A percentile compares a stretch with the other conserved stretches of the same genome.
Conservation (phyloP, 768 basidiomycete genomes). For the Hypholoma fasciculare region DNA sequence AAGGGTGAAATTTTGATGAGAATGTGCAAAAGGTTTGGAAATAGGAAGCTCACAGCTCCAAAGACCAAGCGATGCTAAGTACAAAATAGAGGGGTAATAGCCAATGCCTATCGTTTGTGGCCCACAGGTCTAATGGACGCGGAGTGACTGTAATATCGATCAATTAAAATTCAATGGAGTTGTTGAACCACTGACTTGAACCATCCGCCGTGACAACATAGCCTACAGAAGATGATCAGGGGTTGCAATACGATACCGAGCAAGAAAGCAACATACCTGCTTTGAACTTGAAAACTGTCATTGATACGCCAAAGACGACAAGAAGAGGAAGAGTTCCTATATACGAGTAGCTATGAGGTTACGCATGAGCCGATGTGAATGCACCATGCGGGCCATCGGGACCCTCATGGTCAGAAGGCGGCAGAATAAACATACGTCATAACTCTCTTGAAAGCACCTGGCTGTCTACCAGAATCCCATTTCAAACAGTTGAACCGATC, state of each 20-base stretch:
- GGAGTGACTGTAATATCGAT: conserved; percentile 48
- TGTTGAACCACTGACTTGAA: conserved; percentile 25
- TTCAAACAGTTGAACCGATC: conserved; percentile 74
- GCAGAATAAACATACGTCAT: conserved; percentile 66
- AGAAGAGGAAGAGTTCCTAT: conserved; percentile 68
- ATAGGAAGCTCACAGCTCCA: conserved; percentile 62
- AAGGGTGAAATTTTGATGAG: neutral
- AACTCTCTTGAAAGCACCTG: conserved; percentile 83
- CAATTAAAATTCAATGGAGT: conserved; percentile 2
- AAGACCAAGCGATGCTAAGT: conserved; percentile 72
- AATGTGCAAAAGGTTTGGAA: neutral
- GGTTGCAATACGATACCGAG: neutral
- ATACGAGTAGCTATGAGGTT: conserved; percentile 66
- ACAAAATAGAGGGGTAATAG: conserved; percentile 71
- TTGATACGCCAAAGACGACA: conserved; percentile 60
- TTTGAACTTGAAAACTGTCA: conserved; percentile 66
- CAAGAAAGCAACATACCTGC: conserved; percentile 51
- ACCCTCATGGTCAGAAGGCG: neutral
- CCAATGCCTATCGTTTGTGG: conserved; percentile 43
- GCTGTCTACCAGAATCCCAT: conserved; percentile 76
- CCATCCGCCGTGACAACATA: conserved; percentile 36
- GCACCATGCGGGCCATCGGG: conserved; percentile 14
- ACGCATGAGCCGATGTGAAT: conserved; percentile 16
- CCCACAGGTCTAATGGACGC: conserved; percentile 55
- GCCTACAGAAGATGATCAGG: conserved; percentile 27